These are phyloP conservation scores for Chalaropsis ovoidea DNA, from an alignment of 2,329 filamentous ascomycete genomes.

Conservation along the genomic window DNA sequence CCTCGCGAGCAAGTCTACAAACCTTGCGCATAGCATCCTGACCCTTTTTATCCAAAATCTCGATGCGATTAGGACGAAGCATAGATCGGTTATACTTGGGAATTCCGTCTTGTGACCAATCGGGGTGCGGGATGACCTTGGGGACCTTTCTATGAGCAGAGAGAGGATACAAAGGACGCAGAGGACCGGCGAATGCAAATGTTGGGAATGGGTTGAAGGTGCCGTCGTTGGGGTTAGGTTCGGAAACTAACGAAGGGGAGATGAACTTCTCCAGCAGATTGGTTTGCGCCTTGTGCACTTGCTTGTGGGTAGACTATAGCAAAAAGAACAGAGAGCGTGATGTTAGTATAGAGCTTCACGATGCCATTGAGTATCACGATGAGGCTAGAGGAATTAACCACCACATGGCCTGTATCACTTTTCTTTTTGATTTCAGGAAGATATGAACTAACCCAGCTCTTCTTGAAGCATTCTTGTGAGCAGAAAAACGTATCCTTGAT, in stretches of 20 bases:
- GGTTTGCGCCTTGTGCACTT: constrained; percentile 62
- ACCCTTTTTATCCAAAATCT: constrained; percentile 66
- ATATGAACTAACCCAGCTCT: constrained; percentile 70
- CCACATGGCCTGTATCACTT: no score
- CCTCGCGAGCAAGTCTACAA: constrained; percentile 76
- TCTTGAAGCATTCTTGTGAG: constrained; percentile 97
- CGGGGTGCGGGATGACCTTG: constrained; percentile 69
- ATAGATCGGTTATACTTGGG: constrained; percentile 51
- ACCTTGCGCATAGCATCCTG: constrained; percentile 89
- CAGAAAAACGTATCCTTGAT: constrained; percentile 91
- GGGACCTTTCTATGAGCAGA: constrained; percentile 64
- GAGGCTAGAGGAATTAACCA: not conserved
- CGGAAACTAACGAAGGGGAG: constrained; percentile 73
- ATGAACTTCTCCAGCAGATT: constrained; percentile 64
- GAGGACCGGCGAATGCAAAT: constrained; percentile 67
- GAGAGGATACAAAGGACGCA: constrained; percentile 81
- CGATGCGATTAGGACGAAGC: constrained; percentile 67
- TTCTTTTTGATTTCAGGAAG: not conserved
- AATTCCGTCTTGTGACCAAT: constrained; percentile 79
- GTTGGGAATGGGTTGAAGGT: constrained; percentile 86
- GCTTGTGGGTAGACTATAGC: constrained; percentile 39
- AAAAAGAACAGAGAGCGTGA: not conserved
- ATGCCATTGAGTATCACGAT: not conserved
- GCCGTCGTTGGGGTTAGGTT: constrained; percentile 83
- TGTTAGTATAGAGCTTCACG: constrained; percentile 1